A percentile compares a stretch with the other conserved stretches of the same genome.
Evolutionary conservation across 1,284 basidiomycete genomes (phyloP).

Genomic region (Ceratorhiza oryzae-sativae): DNA sequence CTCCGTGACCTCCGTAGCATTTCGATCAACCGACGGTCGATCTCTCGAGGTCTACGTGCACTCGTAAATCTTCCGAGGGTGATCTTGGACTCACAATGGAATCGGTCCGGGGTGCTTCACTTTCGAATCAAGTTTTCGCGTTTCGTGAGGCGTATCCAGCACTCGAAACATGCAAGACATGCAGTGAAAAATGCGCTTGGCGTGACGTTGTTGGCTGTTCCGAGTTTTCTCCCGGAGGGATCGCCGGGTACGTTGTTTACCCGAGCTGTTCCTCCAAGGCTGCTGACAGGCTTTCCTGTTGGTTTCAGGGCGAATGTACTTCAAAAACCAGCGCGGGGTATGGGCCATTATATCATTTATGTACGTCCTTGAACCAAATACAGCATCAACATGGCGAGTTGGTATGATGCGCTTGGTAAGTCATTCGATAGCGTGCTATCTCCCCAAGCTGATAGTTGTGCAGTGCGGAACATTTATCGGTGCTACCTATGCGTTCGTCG

Average conservation of each 20-base stretch:
- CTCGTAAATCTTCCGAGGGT: neutral
- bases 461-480: constrained; percentile 36
- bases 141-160: constrained; percentile 23
- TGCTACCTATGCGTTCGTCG: constrained; percentile 24
- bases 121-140: constrained; percentile 20
- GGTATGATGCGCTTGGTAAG: constrained; percentile 33
- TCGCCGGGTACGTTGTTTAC: constrained; percentile 7
- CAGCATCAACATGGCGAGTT: constrained; percentile 30
- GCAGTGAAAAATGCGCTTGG: constrained; percentile 30
- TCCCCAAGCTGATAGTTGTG: neutral
- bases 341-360: constrained; percentile 38
- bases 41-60: neutral
- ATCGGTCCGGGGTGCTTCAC: constrained; percentile 13
- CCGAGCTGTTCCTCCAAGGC: too few species aligned
- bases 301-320: constrained; percentile 22
- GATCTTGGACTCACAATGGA: constrained; percentile 9
- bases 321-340: neutral
- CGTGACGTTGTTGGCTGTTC: constrained; percentile 21
- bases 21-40: neutral
- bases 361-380: constrained; percentile 38
- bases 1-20: neutral
- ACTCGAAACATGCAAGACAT: constrained; percentile 36
- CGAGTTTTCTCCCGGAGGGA: constrained; percentile 23
- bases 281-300: neutral
- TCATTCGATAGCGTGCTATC: too few species aligned